phyloP scores from a whole-genome alignment of 1,139 yeast genomes.

The Kluyveromyces sp. region DNA sequence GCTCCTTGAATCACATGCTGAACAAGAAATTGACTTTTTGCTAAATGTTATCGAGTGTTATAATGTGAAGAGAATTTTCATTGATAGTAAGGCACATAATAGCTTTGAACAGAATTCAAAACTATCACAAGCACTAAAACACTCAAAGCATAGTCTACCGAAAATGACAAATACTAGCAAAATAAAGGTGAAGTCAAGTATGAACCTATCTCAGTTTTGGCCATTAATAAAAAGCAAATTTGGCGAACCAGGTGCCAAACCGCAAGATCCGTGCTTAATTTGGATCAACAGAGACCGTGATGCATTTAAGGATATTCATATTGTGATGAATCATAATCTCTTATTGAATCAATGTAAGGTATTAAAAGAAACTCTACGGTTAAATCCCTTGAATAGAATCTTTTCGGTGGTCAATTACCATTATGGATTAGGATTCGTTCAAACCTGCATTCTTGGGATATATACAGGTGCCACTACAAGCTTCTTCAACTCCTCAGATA shows the following conservation, averaged over 20 bases:
- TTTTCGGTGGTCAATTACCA: constrained; percentile 85
- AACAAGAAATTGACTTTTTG: constrained; percentile 70
- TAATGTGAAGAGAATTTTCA: constrained; percentile 62
- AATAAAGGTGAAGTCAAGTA: constrained; percentile 21
- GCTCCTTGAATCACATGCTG: constrained; percentile 57
- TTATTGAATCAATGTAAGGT: constrained; percentile 78
- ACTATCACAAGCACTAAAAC: constrained; percentile 40
- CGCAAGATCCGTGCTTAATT: constrained; percentile 21
- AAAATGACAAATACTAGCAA: constrained; percentile 28
- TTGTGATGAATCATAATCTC: constrained; percentile 44
- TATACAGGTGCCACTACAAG: constrained; percentile 83
- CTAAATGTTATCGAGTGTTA: constrained; percentile 61
- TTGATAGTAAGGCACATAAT: constrained; percentile 70
- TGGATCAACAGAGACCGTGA: constrained; percentile 31
- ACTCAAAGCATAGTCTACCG: constrained; percentile 24
- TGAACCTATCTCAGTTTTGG: constrained; percentile 16
- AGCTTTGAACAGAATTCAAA: constrained; percentile 49
- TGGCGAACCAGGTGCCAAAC: constrained; percentile 9
- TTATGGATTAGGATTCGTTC: constrained; percentile 79
- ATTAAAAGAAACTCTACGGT: constrained; percentile 84
- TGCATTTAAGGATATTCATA: constrained; percentile 20
- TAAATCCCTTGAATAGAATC: constrained; percentile 63
- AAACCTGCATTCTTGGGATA: constrained; percentile 73
- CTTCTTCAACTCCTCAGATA: constrained; percentile 70
- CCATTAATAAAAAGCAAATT: constrained; percentile 15